Evolutionary conservation across 768 basidiomycete genomes (phyloP).

Genomic region (Lentinula sp.): DNA sequence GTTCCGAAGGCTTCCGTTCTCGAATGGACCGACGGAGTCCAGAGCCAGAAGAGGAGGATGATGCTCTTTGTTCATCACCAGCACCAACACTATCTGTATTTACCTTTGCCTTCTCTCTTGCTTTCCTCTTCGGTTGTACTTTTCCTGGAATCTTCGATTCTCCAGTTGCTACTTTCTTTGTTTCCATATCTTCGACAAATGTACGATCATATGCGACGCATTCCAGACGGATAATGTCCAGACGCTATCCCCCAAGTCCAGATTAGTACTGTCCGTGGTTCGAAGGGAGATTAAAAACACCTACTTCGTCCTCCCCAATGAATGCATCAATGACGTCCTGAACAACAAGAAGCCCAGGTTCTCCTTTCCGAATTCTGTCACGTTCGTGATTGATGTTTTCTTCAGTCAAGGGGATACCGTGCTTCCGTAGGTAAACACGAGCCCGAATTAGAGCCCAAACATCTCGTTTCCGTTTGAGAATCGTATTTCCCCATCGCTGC

Average conservation of each 20-base stretch:
- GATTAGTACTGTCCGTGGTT: not conserved
- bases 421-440: not conserved
- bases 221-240: not conserved
- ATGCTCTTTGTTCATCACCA: not conserved
- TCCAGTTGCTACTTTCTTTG: not conserved
- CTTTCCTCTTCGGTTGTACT: not conserved
- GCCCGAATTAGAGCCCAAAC: not conserved
- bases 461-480: not conserved
- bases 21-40: not conserved
- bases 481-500: not conserved
- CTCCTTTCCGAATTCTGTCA: not conserved
- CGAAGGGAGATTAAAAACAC: not conserved
- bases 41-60: not conserved
- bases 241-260: not conserved
- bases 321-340: slow-evolving; percentile 2
- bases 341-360: not conserved
- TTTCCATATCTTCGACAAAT: not conserved
- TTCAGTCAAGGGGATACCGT: not conserved
- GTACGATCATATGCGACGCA: not conserved
- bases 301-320: not conserved
- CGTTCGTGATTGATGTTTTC: not conserved
- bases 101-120: not conserved
- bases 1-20: not conserved
- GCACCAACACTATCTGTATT: not conserved
- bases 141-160: too few species aligned